Evolutionary conservation across 768 basidiomycete species (phyloP).

Genomic region (Saitozyma podzolica): DNA sequence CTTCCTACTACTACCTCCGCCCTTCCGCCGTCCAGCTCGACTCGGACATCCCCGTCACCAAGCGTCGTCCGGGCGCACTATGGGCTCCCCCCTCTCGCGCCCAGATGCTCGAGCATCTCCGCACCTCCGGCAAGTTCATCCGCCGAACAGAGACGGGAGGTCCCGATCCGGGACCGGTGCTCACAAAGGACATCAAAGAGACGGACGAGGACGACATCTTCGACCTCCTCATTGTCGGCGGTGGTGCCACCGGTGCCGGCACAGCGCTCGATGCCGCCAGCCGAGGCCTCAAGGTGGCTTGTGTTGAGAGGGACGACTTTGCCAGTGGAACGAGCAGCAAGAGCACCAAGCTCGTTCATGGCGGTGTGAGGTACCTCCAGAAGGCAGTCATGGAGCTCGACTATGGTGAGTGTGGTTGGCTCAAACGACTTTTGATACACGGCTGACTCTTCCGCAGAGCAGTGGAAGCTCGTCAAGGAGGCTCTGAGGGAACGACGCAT

Average conservation of each 20-base stretch:
- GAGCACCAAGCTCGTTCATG: constrained; percentile 97
- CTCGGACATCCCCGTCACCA: constrained; percentile 33
- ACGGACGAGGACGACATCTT: constrained; percentile 61
- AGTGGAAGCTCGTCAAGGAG: constrained; percentile 83
- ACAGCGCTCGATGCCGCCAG: constrained; percentile 94
- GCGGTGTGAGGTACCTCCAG: constrained; percentile 94
- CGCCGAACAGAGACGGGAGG: constrained; percentile 29
- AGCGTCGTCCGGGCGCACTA: constrained; percentile 52
- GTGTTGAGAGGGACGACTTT: constrained; percentile 93
- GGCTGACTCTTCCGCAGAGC: constrained; percentile 30
- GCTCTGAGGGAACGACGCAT: constrained; percentile 88
- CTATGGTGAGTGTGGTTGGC: constrained; percentile 66
- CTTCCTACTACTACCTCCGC: constrained; percentile 16
- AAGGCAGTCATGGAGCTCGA: constrained; percentile 95
- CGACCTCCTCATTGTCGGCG: constrained; percentile 82
- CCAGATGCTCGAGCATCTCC: constrained; percentile 53
- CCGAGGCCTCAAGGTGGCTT: constrained; percentile 83
- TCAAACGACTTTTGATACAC: neutral
- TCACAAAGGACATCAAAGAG: constrained; percentile 23
- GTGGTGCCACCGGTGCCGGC: constrained; percentile 93
- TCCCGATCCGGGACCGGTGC: constrained; percentile 38
- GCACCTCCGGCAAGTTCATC: constrained; percentile 43
- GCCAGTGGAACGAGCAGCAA: constrained; percentile 91
- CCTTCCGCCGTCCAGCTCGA: constrained; percentile 8
- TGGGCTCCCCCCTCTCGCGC: constrained; percentile 52